Percentiles rank a stretch among this genome's conserved stretches.
phyloP scores from a whole-genome alignment of 2,329 filamentous ascomycete genomes.

The Fusarium camptoceras region DNA sequence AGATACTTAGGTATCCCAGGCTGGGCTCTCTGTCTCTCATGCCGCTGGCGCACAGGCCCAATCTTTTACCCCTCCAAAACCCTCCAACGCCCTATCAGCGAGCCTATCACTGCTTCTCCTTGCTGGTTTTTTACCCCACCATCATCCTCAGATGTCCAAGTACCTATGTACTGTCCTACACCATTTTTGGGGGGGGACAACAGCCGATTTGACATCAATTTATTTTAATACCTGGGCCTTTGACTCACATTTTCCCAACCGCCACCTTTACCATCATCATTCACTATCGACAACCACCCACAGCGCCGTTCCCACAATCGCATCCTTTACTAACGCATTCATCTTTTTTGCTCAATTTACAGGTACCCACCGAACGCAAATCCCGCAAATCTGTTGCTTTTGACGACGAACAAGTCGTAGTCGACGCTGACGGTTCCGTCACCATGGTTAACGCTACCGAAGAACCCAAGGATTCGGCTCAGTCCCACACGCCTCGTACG shows the following conservation, averaged over 20 bases:
- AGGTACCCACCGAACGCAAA: conserved; percentile 66
- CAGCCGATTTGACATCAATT: conserved; percentile 38
- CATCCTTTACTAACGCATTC: conserved; percentile 28
- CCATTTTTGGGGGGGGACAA: conserved; percentile 32
- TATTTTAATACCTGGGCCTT: conserved; percentile 34
- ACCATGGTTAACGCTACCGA: conserved; percentile 78
- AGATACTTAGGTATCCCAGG: conserved; percentile 14
- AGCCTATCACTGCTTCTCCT: conserved; percentile 29
- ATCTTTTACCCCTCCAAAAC: conserved; percentile 44
- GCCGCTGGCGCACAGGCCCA: conserved; percentile 22
- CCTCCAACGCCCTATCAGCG: conserved; percentile 32
- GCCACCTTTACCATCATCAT: conserved; percentile 38
- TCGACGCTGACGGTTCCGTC: conserved; percentile 89
- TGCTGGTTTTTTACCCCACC: conserved; percentile 26
- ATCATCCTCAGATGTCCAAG: conserved; percentile 34
- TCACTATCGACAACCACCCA: conserved; percentile 1
- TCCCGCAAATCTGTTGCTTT: conserved; percentile 95
- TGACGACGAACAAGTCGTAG: conserved; percentile 86
- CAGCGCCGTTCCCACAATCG: conserved; percentile 17
- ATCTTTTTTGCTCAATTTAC: conserved; percentile 36
- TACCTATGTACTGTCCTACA: conserved; percentile 39
- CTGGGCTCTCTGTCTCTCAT: conserved; percentile 2
- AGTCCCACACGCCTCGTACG: conserved; percentile 80
- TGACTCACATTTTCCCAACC: conserved; percentile 48
- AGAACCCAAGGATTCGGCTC: conserved; percentile 82